phyloP scores from a whole-genome alignment of 352 stramenopile species.

The Phytophthora rubi region DNA sequence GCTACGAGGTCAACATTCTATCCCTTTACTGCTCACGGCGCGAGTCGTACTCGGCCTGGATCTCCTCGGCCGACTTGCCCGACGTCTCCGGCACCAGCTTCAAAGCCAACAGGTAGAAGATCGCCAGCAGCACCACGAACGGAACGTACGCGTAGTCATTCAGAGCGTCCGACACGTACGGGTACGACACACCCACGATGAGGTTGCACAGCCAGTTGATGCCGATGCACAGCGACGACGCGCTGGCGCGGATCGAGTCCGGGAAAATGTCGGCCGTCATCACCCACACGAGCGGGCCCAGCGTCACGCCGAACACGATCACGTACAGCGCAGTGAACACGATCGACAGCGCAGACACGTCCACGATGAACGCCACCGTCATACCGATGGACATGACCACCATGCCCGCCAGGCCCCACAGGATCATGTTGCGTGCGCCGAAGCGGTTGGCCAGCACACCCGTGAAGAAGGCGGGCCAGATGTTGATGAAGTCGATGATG shows the following conservation, averaged over 20 bases:
- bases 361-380: slow-evolving; percentile 13
- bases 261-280: too few species aligned
- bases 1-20: slow-evolving; percentile 7
- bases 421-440: slow-evolving; percentile 60
- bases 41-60: slow-evolving; percentile 48
- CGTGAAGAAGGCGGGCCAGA: slow-evolving; percentile 34
- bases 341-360: slow-evolving; percentile 10
- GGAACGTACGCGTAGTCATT: slow-evolving; percentile 44
- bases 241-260: too few species aligned
- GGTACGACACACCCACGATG: slow-evolving; percentile 52
- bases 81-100: slow-evolving; percentile 58
- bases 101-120: slow-evolving; percentile 48
- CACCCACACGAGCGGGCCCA: too few species aligned
- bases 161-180: slow-evolving; percentile 49
- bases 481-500: slow-evolving; percentile 41
- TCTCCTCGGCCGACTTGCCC: slow-evolving; percentile 60
- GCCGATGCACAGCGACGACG: too few species aligned
- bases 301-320: slow-evolving; percentile 7
- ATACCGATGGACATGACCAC: slow-evolving; percentile 15
- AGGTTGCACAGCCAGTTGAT: slow-evolving; percentile 38
- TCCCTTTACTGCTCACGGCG: slow-evolving; percentile 21
- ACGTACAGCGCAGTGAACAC: slow-evolving; percentile 11
- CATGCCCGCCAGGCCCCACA: slow-evolving; percentile 47
- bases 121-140: slow-evolving; percentile 49
- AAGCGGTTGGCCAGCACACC: slow-evolving; percentile 42